Evolutionary conservation across 768 basidiomycete genomes (phyloP).

Genomic region (Leccinum ochraceum): DNA sequence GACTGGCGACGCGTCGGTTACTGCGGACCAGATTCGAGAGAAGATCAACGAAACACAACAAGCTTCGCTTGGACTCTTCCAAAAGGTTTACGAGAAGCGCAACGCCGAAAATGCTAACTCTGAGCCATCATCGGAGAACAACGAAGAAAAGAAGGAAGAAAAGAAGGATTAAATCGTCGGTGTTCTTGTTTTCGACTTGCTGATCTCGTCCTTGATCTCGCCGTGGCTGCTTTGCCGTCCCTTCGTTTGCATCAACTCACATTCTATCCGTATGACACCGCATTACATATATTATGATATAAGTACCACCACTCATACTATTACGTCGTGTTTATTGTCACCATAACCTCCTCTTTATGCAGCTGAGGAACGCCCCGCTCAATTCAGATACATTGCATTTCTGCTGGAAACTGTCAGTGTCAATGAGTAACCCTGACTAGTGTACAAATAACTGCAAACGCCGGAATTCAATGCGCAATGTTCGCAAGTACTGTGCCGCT

Average conservation of each 20-base stretch:
- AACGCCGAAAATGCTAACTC: slow-evolving; percentile 62
- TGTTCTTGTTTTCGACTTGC: neutral
- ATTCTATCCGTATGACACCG: slow-evolving; percentile 4
- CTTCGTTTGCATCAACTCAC: slow-evolving; percentile 24
- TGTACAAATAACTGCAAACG: no score
- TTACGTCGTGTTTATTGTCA: slow-evolving; percentile 18
- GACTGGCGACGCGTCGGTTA: slow-evolving; percentile 76
- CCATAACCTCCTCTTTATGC: slow-evolving; percentile 13
- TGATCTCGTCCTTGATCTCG: slow-evolving; percentile 12
- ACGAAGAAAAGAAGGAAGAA: slow-evolving; percentile 75
- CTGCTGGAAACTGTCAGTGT: no score
- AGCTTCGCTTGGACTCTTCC: slow-evolving; percentile 95
- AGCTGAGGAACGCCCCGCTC: slow-evolving; percentile 27
- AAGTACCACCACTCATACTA: slow-evolving; percentile 32
- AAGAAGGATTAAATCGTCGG: slow-evolving; percentile 73
- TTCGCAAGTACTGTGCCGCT: no score
- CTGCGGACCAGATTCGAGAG: slow-evolving; percentile 85
- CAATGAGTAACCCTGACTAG: no score
- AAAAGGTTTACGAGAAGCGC: slow-evolving; percentile 96
- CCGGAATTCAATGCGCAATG: no score
- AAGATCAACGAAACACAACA: slow-evolving; percentile 94
- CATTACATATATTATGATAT: slow-evolving; percentile 34
- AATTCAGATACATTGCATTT: slow-evolving; percentile 13
- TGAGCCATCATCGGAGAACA: slow-evolving; percentile 36
- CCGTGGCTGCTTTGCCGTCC: slow-evolving; percentile 22